Evolutionary conservation across 306 rosid species (phyloP).

Genomic region (Luffa acutangula): DNA sequence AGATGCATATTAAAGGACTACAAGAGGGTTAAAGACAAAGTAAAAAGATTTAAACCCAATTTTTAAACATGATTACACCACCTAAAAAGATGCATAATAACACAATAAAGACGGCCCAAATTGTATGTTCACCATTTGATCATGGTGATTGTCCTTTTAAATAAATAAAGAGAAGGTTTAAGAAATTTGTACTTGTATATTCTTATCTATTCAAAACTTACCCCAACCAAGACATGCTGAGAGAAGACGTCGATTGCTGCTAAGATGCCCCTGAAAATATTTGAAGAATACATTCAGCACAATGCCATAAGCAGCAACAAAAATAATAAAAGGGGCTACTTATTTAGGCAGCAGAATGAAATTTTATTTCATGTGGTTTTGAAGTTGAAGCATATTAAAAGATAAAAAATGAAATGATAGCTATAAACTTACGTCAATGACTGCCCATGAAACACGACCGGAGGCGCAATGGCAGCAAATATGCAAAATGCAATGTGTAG

Average conservation of each 20-base stretch:
- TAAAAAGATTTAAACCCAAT: neutral
- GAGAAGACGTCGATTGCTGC: slow-evolving; percentile 86
- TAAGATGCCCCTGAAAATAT: slow-evolving; percentile 76
- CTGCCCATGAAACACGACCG: slow-evolving; percentile 83
- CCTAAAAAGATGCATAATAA: neutral
- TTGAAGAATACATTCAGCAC: neutral
- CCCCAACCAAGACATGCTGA: slow-evolving; percentile 77
- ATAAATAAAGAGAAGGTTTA: neutral
- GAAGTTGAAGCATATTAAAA: neutral
- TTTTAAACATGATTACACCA: neutral
- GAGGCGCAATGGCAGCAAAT: slow-evolving; percentile 96
- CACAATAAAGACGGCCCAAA: neutral
- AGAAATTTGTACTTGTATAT: neutral
- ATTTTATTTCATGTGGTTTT: neutral
- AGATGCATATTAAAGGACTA: neutral
- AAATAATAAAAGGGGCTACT: neutral
- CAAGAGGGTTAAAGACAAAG: neutral
- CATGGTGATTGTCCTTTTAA: neutral
- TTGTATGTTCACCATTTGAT: neutral
- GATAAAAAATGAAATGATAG: neutral
- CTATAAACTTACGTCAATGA: slow-evolving; percentile 76
- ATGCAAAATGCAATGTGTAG: slow-evolving; percentile 79
- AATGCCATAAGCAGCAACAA: neutral
- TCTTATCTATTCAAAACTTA: slow-evolving; percentile 33
- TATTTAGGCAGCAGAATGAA: neutral